Evolutionary conservation across 768 basidiomycete species (phyloP).

Genomic region (Lactifluus echinatus): DNA sequence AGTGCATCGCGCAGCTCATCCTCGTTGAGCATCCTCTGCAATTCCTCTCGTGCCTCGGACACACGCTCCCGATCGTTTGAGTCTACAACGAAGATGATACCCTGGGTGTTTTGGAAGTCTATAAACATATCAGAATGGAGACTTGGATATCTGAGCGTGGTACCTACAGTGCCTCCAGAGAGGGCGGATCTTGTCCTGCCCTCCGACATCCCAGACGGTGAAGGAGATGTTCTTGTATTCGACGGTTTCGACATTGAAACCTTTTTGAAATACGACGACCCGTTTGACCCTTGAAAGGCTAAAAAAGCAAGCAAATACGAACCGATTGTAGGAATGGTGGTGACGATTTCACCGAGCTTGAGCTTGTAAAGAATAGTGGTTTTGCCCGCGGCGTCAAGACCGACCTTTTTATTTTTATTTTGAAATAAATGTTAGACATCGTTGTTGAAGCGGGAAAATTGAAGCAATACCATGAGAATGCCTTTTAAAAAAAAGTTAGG

Average conservation of each 20-base stretch:
- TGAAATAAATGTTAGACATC: background rate
- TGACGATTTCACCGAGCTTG: constrained; percentile 99
- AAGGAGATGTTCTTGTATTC: constrained; percentile 99
- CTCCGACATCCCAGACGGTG: constrained; percentile 99
- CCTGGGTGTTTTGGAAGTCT: constrained; percentile 99
- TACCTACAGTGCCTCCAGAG: constrained; percentile 99
- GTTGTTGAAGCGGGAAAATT: background rate
- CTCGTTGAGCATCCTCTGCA: constrained; percentile 99
- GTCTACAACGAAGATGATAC: constrained; percentile 99
- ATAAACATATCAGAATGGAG: constrained; percentile 17
- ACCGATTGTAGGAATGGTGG: constrained; percentile 99
- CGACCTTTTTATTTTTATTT: too few relatives aligned
- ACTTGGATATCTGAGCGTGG: constrained; percentile 18
- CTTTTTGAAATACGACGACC: constrained; percentile 41
- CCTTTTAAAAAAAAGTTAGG: constrained; percentile 43
- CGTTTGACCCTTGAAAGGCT: constrained; percentile 6
- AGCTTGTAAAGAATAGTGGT: constrained; percentile 98
- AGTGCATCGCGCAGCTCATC: constrained; percentile 98
- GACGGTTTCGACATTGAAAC: constrained; percentile 99
- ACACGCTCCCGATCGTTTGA: constrained; percentile 99
- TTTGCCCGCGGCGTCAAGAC: constrained; percentile 98
- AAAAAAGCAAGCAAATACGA: constrained; percentile 28
- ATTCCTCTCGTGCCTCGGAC: constrained; percentile 96
- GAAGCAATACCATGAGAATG: constrained; percentile 76
- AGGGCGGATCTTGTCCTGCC: constrained; percentile 99